Evolutionary conservation across 129 eudicot genomes (phyloP).

Genomic region (Lactuca sativa): DNA sequence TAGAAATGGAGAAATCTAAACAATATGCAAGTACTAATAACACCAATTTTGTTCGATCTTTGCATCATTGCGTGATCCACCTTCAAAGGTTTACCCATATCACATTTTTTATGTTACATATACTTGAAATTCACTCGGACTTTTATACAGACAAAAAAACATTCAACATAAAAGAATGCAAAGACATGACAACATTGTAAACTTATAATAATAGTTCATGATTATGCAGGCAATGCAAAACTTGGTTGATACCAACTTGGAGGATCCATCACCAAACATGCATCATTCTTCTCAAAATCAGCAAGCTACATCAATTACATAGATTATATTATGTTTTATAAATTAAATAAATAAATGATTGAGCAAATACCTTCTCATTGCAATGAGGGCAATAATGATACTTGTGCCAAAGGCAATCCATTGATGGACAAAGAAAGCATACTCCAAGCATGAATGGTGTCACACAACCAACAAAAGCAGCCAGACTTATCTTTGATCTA

Average conservation of each 20-base stretch:
- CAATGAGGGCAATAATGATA: constrained; percentile 94
- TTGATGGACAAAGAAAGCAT: constrained; percentile 91
- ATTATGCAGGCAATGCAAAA: constrained; percentile 71
- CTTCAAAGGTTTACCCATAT: constrained; percentile 14
- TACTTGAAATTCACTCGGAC: constrained; percentile 3
- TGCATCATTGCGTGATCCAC: constrained; percentile 17
- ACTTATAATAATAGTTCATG: background rate
- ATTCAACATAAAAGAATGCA: constrained; percentile 14
- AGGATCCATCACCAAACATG: constrained; percentile 89
- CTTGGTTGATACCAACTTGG: constrained; percentile 66
- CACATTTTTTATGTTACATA: constrained; percentile 9
- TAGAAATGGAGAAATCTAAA: constrained; percentile 3
- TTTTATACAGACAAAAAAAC: constrained; percentile 15
- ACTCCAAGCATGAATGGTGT: constrained; percentile 85
- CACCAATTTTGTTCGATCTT: constrained; percentile 12
- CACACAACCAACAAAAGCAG: constrained; percentile 95
- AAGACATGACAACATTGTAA: background rate
- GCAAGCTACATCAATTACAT: constrained; percentile 57
- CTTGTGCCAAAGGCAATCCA: constrained; percentile 99
- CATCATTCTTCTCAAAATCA: constrained; percentile 78
- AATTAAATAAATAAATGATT: background rate
- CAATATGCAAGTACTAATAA: constrained; percentile 15
- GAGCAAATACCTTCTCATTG: constrained; percentile 62
- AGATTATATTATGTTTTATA: background rate
- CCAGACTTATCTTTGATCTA: constrained; percentile 84